Percentiles rank a stretch among this genome's conserved stretches.
Conservation (phyloP, 495 filamentous ascomycete species). For the Lophiostoma macrostomum region DNA sequence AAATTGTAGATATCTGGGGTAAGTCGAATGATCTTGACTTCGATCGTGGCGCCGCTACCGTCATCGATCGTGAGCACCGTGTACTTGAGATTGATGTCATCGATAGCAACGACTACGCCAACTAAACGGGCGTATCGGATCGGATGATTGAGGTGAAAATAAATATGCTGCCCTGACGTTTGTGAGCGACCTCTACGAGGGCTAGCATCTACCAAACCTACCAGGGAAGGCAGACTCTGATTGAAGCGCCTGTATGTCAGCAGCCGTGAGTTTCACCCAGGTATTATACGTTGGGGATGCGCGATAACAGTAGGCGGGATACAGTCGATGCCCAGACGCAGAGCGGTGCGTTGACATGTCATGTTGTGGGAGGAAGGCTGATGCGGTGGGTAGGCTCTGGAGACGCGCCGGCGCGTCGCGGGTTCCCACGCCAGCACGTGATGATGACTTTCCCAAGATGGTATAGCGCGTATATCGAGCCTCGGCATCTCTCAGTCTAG, state of each 20-base stretch:
- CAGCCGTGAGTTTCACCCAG: conserved; percentile 76
- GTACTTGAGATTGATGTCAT: conserved; percentile 54
- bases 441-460: too few relatives aligned
- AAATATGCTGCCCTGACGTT: conserved; percentile 71
- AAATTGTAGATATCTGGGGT: conserved; percentile 27
- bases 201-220: too few relatives aligned
- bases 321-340: conserved; percentile 49
- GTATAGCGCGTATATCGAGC: too few relatives aligned
- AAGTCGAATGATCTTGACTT: conserved; percentile 47
- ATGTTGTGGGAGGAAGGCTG: conserved; percentile 16
- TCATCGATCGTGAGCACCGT: conserved; percentile 77
- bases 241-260: conserved; percentile 62
- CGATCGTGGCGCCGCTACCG: conserved; percentile 74
- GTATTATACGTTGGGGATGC: conserved; percentile 76
- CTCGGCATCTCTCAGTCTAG: too few relatives aligned
- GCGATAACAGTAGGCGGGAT: conserved; percentile 80
- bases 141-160: conserved; percentile 83
- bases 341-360: conserved; percentile 50
- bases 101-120: conserved; percentile 72
- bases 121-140: conserved; percentile 79
- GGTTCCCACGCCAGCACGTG: conserved; percentile 19
- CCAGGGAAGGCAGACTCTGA: conserved; percentile 65
- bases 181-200: too few relatives aligned
- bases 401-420: conserved; percentile 2
- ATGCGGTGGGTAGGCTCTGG: conserved; percentile 3